phyloP scores from a whole-genome alignment of 345 rosid species.

The Clarkia xantiana region DNA sequence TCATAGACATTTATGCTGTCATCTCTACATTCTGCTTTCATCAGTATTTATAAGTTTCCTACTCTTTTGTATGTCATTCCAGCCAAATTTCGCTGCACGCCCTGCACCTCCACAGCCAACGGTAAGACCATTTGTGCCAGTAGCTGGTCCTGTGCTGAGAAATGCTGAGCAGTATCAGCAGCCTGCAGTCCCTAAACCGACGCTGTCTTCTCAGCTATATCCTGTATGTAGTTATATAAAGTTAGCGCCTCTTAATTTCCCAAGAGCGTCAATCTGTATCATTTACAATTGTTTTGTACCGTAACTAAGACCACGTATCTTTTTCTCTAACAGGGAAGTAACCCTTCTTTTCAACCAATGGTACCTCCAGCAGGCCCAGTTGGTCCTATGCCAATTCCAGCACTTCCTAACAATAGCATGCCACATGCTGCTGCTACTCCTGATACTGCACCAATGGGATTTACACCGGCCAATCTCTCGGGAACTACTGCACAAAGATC shows the following conservation, averaged over 20 bases:
- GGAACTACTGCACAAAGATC: slow-evolving; percentile 44
- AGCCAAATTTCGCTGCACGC: slow-evolving; percentile 42
- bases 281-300: slow-evolving; percentile 8
- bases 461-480: slow-evolving; percentile 45
- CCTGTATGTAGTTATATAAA: slow-evolving; percentile 33
- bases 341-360: slow-evolving; percentile 36
- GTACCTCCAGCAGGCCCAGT: slow-evolving; percentile 39
- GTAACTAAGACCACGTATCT: background rate
- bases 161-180: slow-evolving; percentile 83
- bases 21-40: too few species aligned
- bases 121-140: slow-evolving; percentile 68
- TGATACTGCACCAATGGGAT: slow-evolving; percentile 34
- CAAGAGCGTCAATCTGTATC: background rate
- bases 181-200: slow-evolving; percentile 16
- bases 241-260: background rate
- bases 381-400: slow-evolving; percentile 36
- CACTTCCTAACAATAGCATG: slow-evolving; percentile 33
- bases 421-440: slow-evolving; percentile 51
- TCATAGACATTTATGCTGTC: too few species aligned
- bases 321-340: slow-evolving; percentile 22
- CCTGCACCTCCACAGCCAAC: slow-evolving; percentile 40
- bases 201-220: slow-evolving; percentile 59
- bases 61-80: slow-evolving; percentile 14
- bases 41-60: background rate
- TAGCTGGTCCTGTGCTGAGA: slow-evolving; percentile 59